A percentile compares a stretch with the other conserved stretches of the same genome.
Evolutionary conservation across 495 filamentous ascomycete species (phyloP).

Genomic region (Xylaria castorea): DNA sequence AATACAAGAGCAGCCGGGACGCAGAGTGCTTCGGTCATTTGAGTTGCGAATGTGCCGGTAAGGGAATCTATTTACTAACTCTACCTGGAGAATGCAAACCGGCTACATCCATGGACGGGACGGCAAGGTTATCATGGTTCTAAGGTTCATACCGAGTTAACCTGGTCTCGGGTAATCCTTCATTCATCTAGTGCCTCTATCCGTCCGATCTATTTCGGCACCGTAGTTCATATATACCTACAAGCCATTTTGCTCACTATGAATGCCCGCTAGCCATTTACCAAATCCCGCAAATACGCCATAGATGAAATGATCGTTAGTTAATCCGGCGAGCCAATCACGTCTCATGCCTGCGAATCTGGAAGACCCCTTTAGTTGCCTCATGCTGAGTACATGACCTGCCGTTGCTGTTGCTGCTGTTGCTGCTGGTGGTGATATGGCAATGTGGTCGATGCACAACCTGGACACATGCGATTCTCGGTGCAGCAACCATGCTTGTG

Average conservation of each 20-base stretch:
- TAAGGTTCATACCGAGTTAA: slow-evolving; percentile 51
- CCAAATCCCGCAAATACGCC: slow-evolving; percentile 26
- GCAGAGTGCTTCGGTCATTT: not conserved
- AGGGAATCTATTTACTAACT: not conserved
- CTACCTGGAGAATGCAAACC: not conserved
- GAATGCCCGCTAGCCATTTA: slow-evolving; percentile 25
- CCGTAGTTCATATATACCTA: slow-evolving; percentile 25
- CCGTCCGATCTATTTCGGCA: slow-evolving; percentile 27
- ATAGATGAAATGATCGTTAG: slow-evolving; percentile 26
- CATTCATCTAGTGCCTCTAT: slow-evolving; percentile 19
- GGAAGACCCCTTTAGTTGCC: not conserved
- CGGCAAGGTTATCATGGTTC: slow-evolving; percentile 50
- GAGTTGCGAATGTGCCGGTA: not conserved
- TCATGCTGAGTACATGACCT: slow-evolving; percentile 22
- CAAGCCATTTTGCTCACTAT: slow-evolving; percentile 29
- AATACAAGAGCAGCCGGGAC: not conserved
- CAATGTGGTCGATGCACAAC: slow-evolving; percentile 37
- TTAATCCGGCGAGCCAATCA: slow-evolving; percentile 23
- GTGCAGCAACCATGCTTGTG: slow-evolving; percentile 39
- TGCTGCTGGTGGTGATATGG: slow-evolving; percentile 54
- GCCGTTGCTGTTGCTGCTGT: slow-evolving; percentile 50
- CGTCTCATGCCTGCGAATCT: slow-evolving; percentile 22
- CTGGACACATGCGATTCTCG: slow-evolving; percentile 34
- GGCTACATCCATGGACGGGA: not conserved
- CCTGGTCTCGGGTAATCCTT: not conserved